Evolutionary conservation across 2,329 filamentous ascomycete genomes (phyloP).

Genomic region (Ophiostoma sp.): DNA sequence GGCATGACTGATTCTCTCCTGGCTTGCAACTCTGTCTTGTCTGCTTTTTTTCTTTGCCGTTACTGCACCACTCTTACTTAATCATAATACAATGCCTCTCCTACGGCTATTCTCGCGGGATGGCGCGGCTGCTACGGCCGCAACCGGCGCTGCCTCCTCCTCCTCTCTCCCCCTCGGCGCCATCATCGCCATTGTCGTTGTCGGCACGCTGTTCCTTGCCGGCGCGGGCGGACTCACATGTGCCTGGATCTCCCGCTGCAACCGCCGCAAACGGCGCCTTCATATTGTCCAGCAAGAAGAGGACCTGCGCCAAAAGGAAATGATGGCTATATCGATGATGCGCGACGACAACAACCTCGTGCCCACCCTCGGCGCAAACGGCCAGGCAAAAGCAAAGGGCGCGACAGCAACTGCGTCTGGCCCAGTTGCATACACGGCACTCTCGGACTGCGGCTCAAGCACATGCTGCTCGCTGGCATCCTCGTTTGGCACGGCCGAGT

Average conservation of each 20-base stretch:
- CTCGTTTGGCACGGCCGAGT: conserved; percentile 12
- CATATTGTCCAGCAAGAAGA: conserved; percentile 7
- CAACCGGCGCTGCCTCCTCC: neutral
- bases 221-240: conserved; percentile 40
- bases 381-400: neutral
- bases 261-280: conserved; percentile 15
- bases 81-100: conserved; percentile 6
- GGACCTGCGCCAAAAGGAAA: conserved; percentile 19
- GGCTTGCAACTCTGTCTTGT: too few relatives aligned
- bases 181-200: conserved; percentile 43
- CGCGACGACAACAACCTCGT: conserved; percentile 14
- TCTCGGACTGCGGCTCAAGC: conserved; percentile 22
- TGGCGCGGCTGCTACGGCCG: conserved; percentile 27
- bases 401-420: neutral
- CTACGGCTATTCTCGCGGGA: neutral
- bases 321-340: conserved; percentile 19
- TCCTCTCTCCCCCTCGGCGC: conserved; percentile 27
- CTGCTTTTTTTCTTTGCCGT: neutral
- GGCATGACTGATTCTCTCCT: neutral
- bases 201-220: conserved; percentile 44
- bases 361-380: neutral
- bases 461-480: conserved; percentile 23
- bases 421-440: neutral
- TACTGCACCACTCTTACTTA: neutral
- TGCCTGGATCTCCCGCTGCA: conserved; percentile 34